phyloP scores from a whole-genome alignment of 306 rosid species.

The Cajanus cajan region DNA sequence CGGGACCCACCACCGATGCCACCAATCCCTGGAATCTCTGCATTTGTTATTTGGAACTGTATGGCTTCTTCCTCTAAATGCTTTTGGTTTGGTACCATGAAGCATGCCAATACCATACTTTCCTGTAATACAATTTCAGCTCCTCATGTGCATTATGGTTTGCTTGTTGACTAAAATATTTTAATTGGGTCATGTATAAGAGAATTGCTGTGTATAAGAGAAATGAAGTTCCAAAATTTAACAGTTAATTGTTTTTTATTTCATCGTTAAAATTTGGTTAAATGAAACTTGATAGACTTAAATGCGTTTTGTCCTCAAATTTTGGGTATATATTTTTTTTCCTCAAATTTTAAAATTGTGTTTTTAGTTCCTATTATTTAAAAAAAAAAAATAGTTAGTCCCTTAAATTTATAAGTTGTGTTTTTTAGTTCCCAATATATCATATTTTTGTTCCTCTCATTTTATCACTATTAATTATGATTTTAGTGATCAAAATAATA shows the following conservation, averaged over 20 bases:
- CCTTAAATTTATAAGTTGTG: no score
- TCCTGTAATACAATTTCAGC: not conserved
- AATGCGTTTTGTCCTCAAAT: no score
- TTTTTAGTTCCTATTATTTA: no score
- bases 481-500: no score
- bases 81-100: conserved; percentile 10
- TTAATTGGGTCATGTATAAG: conserved; percentile 3
- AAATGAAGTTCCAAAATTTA: not conserved
- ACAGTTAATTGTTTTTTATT: not conserved
- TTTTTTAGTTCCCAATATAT: no score
- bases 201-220: not conserved
- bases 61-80: conserved; percentile 71
- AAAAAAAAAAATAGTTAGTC: no score
- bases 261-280: not conserved
- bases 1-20: conserved; percentile 63
- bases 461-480: no score
- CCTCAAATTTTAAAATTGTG: no score
- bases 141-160: conserved; percentile 3
- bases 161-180: not conserved
- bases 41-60: conserved; percentile 80
- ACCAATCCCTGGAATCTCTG: conserved; percentile 77
- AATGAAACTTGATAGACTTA: not conserved
- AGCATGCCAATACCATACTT: not conserved
- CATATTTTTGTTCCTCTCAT: no score
- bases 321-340: no score